These are phyloP conservation scores for Solanum dulcamara DNA, from an alignment of 257 asterid species.

Conservation along the genomic window DNA sequence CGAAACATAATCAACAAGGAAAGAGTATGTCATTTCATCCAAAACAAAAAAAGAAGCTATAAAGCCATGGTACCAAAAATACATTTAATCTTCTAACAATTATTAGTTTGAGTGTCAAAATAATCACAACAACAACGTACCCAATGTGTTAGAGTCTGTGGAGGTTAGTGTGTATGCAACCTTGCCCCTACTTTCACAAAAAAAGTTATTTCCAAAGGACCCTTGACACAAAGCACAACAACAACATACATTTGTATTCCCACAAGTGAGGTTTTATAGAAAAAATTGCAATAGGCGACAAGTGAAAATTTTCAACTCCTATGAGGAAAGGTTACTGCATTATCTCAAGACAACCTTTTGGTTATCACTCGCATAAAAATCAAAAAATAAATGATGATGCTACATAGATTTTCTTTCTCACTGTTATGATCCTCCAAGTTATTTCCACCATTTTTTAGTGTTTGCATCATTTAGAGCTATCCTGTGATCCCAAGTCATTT, in stretches of 20 bases:
- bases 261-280: no score
- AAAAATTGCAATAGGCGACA: not conserved
- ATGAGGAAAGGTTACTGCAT: not conserved
- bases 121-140: not conserved
- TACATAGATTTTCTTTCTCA: no score
- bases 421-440: no score
- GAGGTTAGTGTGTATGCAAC: no score
- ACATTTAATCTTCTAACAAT: not conserved
- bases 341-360: not conserved
- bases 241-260: no score
- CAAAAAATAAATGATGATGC: not conserved
- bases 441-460: no score
- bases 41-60: not conserved
- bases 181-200: no score
- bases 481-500: no score
- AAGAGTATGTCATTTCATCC: not conserved
- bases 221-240: no score
- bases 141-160: no score
- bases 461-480: no score
- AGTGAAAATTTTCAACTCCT: not conserved
- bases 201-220: no score
- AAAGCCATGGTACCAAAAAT: not conserved
- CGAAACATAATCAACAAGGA: not conserved
- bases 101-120: not conserved
- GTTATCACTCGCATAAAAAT: not conserved